These are phyloP conservation scores for Saccharomyces kudriavzevii DNA, from an alignment of 805 yeast species.

Conservation along the genomic window DNA sequence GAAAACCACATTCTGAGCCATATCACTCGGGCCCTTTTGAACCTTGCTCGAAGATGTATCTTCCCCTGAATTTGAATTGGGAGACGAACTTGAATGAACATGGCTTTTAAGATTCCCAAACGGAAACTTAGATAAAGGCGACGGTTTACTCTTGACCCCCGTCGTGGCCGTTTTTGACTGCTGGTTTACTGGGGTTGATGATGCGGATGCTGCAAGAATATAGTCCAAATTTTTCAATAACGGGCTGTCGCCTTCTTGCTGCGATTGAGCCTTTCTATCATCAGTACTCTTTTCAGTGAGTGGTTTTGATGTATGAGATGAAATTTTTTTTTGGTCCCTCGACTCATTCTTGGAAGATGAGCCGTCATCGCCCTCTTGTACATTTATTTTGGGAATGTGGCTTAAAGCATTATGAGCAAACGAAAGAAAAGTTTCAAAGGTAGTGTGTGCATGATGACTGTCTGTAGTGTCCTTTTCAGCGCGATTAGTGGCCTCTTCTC, in stretches of 20 bases:
- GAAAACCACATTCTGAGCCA: background rate
- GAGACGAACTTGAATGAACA: background rate
- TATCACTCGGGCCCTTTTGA: background rate
- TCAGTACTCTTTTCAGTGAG: background rate
- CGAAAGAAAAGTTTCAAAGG: slow-evolving; percentile 38
- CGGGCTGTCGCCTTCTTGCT: background rate
- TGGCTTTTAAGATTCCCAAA: background rate
- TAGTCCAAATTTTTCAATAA: background rate
- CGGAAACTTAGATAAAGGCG: background rate
- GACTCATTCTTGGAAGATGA: background rate
- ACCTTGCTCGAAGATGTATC: background rate
- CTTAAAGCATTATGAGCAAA: slow-evolving; percentile 43
- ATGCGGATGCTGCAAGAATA: background rate
- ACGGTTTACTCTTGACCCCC: background rate
- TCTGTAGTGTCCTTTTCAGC: background rate
- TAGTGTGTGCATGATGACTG: slow-evolving; percentile 21
- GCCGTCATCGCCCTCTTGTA: slow-evolving; percentile 4
- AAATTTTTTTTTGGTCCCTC: background rate
- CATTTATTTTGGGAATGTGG: slow-evolving; percentile 17
- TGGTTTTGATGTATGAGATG: background rate
- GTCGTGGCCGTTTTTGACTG: background rate
- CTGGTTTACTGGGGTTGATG: background rate
- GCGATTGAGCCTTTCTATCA: background rate
- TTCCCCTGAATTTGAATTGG: background rate
- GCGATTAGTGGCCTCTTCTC: background rate